Conservation (phyloP, 345 rosid species). For the Pseudoturritis turrita region DNA sequence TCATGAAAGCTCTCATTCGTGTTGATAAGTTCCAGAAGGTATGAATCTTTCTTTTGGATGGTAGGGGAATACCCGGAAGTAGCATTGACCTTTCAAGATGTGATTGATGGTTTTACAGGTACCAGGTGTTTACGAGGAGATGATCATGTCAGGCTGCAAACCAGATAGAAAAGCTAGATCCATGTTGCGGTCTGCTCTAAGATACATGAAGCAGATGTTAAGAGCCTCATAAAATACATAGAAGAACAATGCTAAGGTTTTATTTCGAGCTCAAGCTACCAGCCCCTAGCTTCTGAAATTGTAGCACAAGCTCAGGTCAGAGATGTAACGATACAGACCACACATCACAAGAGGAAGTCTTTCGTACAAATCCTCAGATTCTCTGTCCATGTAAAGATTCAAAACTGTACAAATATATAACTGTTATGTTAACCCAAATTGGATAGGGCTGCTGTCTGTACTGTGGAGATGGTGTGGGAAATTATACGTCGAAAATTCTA, state of each 20-base stretch:
- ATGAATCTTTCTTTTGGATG: neutral
- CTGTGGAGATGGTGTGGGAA: neutral
- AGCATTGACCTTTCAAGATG: conserved; percentile 1
- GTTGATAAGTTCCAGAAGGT: conserved; percentile 85
- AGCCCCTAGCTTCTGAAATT: neutral
- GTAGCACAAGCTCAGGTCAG: neutral
- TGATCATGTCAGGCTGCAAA: conserved; percentile 79
- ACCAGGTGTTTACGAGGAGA: conserved; percentile 84
- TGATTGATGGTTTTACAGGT: conserved; percentile 51
- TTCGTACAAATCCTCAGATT: neutral
- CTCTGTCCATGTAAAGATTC: conserved; percentile 23
- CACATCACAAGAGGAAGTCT: conserved; percentile 14
- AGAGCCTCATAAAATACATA: conserved; percentile 27
- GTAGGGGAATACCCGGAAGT: neutral
- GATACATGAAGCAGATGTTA: conserved; percentile 78
- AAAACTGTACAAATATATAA: conserved; percentile 17
- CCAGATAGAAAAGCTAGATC: conserved; percentile 94
- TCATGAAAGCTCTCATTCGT: conserved; percentile 89
- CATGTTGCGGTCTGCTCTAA: conserved; percentile 91
- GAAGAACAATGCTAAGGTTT: conserved; percentile 1
- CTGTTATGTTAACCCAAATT: neutral
- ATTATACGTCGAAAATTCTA: neutral
- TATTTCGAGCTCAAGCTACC: neutral
- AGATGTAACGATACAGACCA: neutral
- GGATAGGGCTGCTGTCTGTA: neutral